Percentiles rank a stretch among this genome's conserved stretches.
phyloP scores from a whole-genome alignment of 2,329 filamentous ascomycete genomes.

The Stachybotrys elegans region DNA sequence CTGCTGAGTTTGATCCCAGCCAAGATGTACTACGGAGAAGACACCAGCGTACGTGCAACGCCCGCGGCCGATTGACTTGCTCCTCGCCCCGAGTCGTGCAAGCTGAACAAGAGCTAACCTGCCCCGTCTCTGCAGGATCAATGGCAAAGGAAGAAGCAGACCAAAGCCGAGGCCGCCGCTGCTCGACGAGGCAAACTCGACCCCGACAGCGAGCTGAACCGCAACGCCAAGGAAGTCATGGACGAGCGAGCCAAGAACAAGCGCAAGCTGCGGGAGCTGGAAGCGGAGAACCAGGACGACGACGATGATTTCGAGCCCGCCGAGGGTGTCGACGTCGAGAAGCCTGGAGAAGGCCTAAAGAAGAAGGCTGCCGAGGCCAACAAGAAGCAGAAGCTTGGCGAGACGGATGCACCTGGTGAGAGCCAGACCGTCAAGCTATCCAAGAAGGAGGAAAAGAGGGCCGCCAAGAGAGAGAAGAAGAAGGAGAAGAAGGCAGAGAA shows the following conservation, averaged over 20 bases:
- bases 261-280: slow-evolving; percentile 67
- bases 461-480: slow-evolving; percentile 40
- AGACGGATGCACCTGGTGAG: slow-evolving; percentile 22
- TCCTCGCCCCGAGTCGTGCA: background rate
- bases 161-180: slow-evolving; percentile 78
- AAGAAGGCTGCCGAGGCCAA: slow-evolving; percentile 40
- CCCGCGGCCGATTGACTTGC: slow-evolving; percentile 4
- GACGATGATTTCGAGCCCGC: slow-evolving; percentile 40
- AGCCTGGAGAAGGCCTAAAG: slow-evolving; percentile 61
- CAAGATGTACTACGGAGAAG: slow-evolving; percentile 85
- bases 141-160: slow-evolving; percentile 93
- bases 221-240: slow-evolving; percentile 85
- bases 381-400: slow-evolving; percentile 47
- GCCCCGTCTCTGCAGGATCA: slow-evolving; percentile 63
- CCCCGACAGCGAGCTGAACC: slow-evolving; percentile 75
- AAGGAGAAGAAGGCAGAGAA: slow-evolving; percentile 34
- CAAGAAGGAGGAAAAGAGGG: slow-evolving; percentile 51
- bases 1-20: slow-evolving; percentile 83
- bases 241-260: slow-evolving; percentile 75
- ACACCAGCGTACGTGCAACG: slow-evolving; percentile 66
- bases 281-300: slow-evolving; percentile 43
- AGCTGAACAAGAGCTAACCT: slow-evolving; percentile 11
- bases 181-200: slow-evolving; percentile 87
- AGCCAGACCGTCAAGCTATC: slow-evolving; percentile 39
- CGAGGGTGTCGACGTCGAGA: slow-evolving; percentile 52